Evolutionary conservation across 2,329 filamentous ascomycete genomes (phyloP).

Genomic region (Fusarium torulosum): DNA sequence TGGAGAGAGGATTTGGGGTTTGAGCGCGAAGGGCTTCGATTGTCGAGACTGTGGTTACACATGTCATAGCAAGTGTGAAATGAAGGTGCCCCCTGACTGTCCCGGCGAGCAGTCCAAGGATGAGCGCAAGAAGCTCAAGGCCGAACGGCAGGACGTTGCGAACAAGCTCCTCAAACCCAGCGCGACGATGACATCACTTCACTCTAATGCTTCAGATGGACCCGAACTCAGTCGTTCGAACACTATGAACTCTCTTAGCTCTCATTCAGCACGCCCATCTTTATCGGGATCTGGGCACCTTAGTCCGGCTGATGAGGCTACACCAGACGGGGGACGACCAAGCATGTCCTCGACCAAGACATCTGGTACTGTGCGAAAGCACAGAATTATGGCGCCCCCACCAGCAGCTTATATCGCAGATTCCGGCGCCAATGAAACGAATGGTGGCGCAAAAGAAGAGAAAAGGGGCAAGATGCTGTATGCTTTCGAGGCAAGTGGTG

Average conservation of each 20-base stretch:
- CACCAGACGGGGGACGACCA: constrained; percentile 44
- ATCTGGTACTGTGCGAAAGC: constrained; percentile 62
- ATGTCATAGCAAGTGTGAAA: constrained; percentile 98
- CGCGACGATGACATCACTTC: constrained; percentile 53
- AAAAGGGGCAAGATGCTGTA: constrained; percentile 92
- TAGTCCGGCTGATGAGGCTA: constrained; percentile 65
- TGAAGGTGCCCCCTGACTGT: constrained; percentile 97
- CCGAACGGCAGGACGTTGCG: constrained; percentile 83
- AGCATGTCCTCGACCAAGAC: constrained; percentile 49
- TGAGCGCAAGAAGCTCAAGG: constrained; percentile 93
- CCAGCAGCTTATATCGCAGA: constrained; percentile 83
- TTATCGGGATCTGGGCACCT: constrained; percentile 71
- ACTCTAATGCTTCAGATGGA: constrained; percentile 71
- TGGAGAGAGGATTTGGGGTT: constrained; percentile 95
- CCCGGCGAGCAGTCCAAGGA: constrained; percentile 95
- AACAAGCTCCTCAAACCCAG: constrained; percentile 68
- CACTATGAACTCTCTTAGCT: constrained; percentile 91
- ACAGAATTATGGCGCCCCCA: constrained; percentile 87
- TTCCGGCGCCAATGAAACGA: constrained; percentile 63
- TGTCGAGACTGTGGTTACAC: constrained; percentile 98
- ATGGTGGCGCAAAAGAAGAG: constrained; percentile 57
- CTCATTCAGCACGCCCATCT: constrained; percentile 82
- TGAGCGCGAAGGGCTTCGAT: constrained; percentile 96
- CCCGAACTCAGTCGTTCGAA: constrained; percentile 81
- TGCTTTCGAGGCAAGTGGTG: constrained; percentile 81